Conservation (phyloP, 345 rosid species). For the Pistacia integerrima region DNA sequence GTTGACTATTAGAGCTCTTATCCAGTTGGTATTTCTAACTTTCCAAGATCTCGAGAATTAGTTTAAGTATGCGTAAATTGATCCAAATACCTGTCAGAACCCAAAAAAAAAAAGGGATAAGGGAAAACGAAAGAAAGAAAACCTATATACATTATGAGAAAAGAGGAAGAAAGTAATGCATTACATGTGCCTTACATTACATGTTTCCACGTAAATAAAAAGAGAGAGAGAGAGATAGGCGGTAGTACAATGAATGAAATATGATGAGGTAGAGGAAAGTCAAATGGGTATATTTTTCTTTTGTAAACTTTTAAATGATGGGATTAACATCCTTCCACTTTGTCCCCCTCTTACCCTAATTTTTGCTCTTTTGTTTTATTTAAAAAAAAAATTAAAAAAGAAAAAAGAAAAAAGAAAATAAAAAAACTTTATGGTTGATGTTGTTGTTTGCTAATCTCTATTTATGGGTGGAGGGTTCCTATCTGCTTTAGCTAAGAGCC, state of each 20-base stretch:
- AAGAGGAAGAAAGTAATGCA: background rate
- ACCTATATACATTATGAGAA: background rate
- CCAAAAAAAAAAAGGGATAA: too few relatives aligned
- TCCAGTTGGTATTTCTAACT: too few relatives aligned
- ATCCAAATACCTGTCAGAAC: too few relatives aligned
- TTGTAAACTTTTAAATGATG: constrained; percentile 61
- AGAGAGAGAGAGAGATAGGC: background rate
- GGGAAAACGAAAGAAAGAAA: too few relatives aligned
- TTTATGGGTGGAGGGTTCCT: constrained; percentile 35
- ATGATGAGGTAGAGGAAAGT: constrained; percentile 58
- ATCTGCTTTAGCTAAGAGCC: constrained; percentile 41
- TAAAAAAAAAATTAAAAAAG: background rate
- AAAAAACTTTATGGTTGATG: background rate
- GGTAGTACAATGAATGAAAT: constrained; percentile 48
- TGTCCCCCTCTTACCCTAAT: constrained; percentile 56
- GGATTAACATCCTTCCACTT: constrained; percentile 97
- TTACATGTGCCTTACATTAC: background rate
- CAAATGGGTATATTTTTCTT: constrained; percentile 44
- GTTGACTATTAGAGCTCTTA: too few relatives aligned
- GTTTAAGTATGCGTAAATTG: too few relatives aligned
- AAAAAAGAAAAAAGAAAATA: too few relatives aligned
- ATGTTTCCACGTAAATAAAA: constrained; percentile 8
- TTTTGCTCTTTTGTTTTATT: background rate
- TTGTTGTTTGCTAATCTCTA: background rate
- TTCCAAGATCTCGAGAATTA: too few relatives aligned